phyloP scores from a whole-genome alignment of 805 yeast species.

The Cyberlindnera amylophila region DNA sequence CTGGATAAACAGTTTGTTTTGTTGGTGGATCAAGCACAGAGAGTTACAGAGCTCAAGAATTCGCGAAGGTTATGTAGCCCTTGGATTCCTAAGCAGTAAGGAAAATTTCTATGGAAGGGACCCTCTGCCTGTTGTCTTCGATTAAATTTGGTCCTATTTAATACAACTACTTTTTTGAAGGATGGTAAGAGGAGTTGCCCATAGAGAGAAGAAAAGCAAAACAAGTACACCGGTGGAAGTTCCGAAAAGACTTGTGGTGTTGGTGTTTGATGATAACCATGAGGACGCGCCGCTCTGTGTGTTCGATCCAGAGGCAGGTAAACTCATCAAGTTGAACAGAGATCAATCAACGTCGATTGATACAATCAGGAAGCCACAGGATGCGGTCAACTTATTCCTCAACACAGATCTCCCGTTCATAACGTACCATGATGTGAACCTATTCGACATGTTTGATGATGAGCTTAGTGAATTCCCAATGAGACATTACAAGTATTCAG shows the following conservation, averaged over 20 bases:
- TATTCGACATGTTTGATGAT: constrained; percentile 20
- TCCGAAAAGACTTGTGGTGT: constrained; percentile 13
- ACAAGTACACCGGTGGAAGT: not conserved
- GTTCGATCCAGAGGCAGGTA: constrained; percentile 7
- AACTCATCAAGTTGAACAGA: constrained; percentile 10
- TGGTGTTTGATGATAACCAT: constrained; percentile 8
- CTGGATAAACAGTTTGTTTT: no score
- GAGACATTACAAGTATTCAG: constrained; percentile 11
- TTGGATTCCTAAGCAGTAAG: no score
- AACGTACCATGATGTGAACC: constrained; percentile 20
- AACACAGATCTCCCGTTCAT: constrained; percentile 23
- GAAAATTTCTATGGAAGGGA: no score
- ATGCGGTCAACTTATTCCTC: constrained; percentile 15
- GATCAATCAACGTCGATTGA: not conserved
- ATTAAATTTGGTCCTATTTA: no score
- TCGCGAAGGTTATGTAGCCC: no score
- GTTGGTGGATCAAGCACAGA: no score
- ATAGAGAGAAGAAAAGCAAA: not conserved
- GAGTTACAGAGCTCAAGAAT: no score
- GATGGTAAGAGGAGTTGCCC: not conserved
- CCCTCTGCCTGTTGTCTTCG: no score
- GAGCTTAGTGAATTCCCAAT: constrained; percentile 6
- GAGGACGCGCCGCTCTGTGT: constrained; percentile 11
- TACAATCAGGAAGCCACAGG: constrained; percentile 1
- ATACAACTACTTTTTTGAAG: no score